Conservation (phyloP, 208 protist species). For the Porcisia hertigi region DNA sequence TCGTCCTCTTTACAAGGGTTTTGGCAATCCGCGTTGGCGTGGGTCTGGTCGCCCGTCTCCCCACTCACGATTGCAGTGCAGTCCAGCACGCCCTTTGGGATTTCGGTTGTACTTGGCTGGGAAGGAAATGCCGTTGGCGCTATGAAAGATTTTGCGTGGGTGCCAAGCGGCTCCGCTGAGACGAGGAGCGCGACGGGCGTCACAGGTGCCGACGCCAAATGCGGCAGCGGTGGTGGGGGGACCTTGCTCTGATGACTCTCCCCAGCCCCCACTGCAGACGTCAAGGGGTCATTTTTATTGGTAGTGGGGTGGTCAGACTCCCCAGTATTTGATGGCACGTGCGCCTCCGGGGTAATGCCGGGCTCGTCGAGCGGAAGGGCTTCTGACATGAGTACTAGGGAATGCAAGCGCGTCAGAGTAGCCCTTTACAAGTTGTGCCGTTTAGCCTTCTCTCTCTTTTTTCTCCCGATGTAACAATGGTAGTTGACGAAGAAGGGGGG, state of each 20-base stretch:
- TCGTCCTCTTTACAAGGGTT: slow-evolving; percentile 17
- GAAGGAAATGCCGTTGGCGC: background rate
- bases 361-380: background rate
- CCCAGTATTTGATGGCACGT: background rate
- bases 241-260: background rate
- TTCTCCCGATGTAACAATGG: too few relatives aligned
- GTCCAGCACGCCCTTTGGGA: slow-evolving; percentile 8
- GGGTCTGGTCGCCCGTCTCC: slow-evolving; percentile 14
- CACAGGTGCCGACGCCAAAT: background rate
- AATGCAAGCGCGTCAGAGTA: too few relatives aligned
- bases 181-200: slow-evolving; percentile 5
- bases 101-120: background rate
- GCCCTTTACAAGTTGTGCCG: too few relatives aligned
- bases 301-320: background rate
- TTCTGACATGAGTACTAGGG: too few relatives aligned
- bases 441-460: background rate
- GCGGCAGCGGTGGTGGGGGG: slow-evolving; percentile 5
- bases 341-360: background rate
- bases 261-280: background rate
- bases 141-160: background rate
- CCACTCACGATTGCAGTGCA: background rate
- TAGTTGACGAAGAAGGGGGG: too few relatives aligned
- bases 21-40: slow-evolving; percentile 4
- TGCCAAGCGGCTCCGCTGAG: too few relatives aligned
- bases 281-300: background rate